Conservation (phyloP, 495 filamentous ascomycete genomes). For the Annulohypoxylon bovei region DNA sequence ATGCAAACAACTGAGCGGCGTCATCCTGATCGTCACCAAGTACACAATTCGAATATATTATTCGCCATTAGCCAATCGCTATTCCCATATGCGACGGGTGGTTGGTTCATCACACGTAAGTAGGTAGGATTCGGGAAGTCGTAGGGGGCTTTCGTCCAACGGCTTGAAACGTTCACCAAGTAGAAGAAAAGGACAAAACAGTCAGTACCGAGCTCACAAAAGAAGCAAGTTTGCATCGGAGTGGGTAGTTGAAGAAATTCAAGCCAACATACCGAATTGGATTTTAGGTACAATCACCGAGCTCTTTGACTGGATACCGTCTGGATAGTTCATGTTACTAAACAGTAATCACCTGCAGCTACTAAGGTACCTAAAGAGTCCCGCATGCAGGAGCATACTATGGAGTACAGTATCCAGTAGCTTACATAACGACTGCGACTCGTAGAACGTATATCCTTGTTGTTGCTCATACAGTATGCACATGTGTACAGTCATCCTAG, state of each 20-base stretch:
- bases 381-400: neutral
- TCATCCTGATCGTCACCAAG: neutral
- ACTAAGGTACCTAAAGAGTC: neutral
- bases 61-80: neutral
- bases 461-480: neutral
- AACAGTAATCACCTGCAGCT: constrained; percentile 8
- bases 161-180: neutral
- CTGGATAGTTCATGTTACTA: constrained; percentile 13
- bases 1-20: neutral
- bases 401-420: neutral
- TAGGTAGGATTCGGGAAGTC: neutral
- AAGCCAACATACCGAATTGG: constrained; percentile 1
- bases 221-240: constrained; percentile 17
- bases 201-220: neutral
- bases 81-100: neutral
- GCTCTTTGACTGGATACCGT: constrained; percentile 9
- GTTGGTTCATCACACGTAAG: neutral
- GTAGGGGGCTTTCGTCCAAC: neutral
- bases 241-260: constrained; percentile 12
- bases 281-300: constrained; percentile 14
- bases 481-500: too few relatives aligned
- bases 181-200: neutral
- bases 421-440: neutral
- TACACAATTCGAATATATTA: neutral
- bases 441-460: constrained; percentile 20